phyloP scores from a whole-genome alignment of 148 eudicot species.

The Rhododendron kiyosumense region DNA sequence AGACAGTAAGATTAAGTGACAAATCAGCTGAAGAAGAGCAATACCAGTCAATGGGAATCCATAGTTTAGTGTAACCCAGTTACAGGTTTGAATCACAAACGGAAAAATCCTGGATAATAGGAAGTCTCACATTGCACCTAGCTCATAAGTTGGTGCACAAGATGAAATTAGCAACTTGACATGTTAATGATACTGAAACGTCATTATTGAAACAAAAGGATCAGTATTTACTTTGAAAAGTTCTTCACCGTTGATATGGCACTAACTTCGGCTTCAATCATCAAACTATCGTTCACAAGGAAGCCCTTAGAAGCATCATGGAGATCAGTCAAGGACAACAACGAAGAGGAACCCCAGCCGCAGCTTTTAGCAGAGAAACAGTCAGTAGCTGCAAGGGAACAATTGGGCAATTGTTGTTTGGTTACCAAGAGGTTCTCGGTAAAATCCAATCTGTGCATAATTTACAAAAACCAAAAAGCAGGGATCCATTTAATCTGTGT shows the following conservation, averaged over 20 bases:
- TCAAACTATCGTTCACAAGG: constrained; percentile 3
- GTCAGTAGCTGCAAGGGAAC: background rate
- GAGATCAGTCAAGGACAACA: background rate
- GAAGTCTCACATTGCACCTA: too few relatives aligned
- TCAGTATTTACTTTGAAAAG: background rate
- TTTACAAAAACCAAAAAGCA: background rate
- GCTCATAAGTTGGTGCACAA: too few relatives aligned
- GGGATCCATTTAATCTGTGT: background rate
- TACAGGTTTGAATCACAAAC: too few relatives aligned
- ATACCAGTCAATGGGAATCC: too few relatives aligned
- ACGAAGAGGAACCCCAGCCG: background rate
- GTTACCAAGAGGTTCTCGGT: too few relatives aligned
- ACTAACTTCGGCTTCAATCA: background rate
- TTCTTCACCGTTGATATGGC: background rate
- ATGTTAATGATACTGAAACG: too few relatives aligned
- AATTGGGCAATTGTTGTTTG: background rate
- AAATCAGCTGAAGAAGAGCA: too few relatives aligned
- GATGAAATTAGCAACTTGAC: too few relatives aligned
- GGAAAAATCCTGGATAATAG: too few relatives aligned
- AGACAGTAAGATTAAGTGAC: too few relatives aligned
- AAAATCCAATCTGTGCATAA: too few relatives aligned
- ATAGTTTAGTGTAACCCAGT: too few relatives aligned
- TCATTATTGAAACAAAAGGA: background rate
- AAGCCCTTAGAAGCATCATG: background rate
- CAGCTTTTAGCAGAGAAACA: background rate